phyloP scores from a whole-genome alignment of 192 early-diverging fungal species.

The Coemansia sp. region DNA sequence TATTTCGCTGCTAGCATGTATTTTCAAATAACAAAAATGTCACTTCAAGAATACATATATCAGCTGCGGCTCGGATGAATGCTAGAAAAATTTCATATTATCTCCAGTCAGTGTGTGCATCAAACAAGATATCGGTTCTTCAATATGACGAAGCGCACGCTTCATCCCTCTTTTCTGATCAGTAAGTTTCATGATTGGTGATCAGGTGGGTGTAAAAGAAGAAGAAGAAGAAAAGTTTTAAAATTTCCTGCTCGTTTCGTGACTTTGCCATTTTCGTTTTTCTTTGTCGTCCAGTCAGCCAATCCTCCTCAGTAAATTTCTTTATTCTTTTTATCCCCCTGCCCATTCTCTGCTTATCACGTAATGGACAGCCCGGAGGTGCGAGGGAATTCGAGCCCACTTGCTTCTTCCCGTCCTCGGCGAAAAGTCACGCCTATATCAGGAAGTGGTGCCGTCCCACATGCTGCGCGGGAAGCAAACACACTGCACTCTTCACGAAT shows the following conservation, averaged over 20 bases:
- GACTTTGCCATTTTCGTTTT: not conserved
- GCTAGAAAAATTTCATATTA: not conserved
- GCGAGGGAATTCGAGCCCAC: not conserved
- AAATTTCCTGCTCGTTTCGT: not conserved
- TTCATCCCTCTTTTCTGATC: not conserved
- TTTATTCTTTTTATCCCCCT: not conserved
- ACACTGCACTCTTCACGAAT: too few relatives aligned
- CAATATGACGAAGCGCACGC: too few relatives aligned
- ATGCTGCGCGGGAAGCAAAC: too few relatives aligned
- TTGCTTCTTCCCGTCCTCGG: not conserved
- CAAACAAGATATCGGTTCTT: too few relatives aligned
- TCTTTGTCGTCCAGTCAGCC: not conserved
- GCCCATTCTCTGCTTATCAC: not conserved
- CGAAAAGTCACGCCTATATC: not conserved
- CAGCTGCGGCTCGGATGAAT: not conserved
- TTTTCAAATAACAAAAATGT: not conserved
- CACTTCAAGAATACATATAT: not conserved
- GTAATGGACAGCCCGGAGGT: not conserved
- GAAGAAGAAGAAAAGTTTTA: not conserved
- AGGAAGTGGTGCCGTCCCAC: not conserved
- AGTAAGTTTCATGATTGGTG: not conserved
- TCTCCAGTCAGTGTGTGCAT: too few relatives aligned
- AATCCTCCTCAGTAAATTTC: not conserved
- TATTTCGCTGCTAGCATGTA: not conserved
- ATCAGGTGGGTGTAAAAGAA: not conserved